A percentile compares a stretch with the other conserved stretches of the same genome.
Conservation (phyloP, 768 basidiomycete species). For the Suillus tomentosus region DNA sequence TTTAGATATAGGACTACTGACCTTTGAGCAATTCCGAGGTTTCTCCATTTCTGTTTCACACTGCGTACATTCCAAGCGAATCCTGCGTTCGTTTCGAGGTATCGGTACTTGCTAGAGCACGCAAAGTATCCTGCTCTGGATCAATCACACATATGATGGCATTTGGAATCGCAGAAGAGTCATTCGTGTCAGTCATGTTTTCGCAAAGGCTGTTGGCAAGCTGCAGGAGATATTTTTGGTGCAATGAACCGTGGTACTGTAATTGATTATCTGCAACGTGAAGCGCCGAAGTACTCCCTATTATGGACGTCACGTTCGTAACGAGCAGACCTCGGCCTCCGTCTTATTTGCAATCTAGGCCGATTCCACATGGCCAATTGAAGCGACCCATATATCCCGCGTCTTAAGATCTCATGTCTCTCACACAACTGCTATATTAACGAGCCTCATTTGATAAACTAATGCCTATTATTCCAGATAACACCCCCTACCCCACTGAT, state of each 20-base stretch:
- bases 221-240: neutral
- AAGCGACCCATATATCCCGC: too few species aligned
- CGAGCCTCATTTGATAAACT: too few species aligned
- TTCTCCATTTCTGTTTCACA: neutral
- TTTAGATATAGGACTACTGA: neutral
- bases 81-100: neutral
- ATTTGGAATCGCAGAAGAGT: neutral
- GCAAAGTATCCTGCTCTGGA: neutral
- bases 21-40: neutral
- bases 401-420: too few species aligned
- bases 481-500: conserved; percentile 9
- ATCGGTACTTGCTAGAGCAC: neutral
- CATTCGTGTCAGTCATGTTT: neutral
- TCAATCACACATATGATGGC: neutral
- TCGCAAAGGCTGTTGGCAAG: neutral
- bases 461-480: too few species aligned
- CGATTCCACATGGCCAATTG: too few species aligned
- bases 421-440: too few species aligned
- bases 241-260: neutral
- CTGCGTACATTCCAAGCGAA: neutral
- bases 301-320: neutral
- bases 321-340: neutral
- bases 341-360: too few species aligned
- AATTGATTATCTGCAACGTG: neutral
- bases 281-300: neutral